A percentile compares a stretch with the other conserved stretches of the same genome.
Conservation (phyloP, 2,329 filamentous ascomycete species). For the Exophiala dermatitidis region DNA sequence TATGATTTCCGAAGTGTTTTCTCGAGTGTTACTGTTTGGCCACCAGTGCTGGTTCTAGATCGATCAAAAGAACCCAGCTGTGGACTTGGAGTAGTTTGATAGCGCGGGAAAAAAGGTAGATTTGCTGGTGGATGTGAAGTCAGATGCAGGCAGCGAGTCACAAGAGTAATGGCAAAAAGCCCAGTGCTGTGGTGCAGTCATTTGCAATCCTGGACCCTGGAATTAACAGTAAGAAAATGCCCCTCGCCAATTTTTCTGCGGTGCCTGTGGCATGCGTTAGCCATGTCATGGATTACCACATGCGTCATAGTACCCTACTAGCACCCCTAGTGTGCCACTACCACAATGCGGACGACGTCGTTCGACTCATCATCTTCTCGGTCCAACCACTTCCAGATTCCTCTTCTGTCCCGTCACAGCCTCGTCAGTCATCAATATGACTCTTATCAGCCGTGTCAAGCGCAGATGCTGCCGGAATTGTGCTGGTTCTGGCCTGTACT, state of each 20-base stretch:
- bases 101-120: no score
- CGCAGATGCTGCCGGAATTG: not conserved
- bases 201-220: no score
- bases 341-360: no score
- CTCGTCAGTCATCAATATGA: not conserved
- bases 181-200: not conserved
- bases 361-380: not conserved
- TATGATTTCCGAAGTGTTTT: no score
- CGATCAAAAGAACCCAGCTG: no score
- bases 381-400: not conserved
- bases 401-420: slow-evolving; percentile 3
- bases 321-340: no score
- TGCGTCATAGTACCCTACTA: not conserved
- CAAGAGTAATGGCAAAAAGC: not conserved
- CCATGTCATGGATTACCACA: not conserved
- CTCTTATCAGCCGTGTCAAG: not conserved
- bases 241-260: not conserved
- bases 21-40: no score
- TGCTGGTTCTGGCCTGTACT: not conserved
- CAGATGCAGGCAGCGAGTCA: no score
- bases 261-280: not conserved
- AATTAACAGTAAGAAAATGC: not conserved
- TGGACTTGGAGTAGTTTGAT: no score
- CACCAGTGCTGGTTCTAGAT: no score
- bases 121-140: no score